These are phyloP conservation scores for Suhomyces sp. DNA, from an alignment of 805 yeast species.

Conservation along the genomic window DNA sequence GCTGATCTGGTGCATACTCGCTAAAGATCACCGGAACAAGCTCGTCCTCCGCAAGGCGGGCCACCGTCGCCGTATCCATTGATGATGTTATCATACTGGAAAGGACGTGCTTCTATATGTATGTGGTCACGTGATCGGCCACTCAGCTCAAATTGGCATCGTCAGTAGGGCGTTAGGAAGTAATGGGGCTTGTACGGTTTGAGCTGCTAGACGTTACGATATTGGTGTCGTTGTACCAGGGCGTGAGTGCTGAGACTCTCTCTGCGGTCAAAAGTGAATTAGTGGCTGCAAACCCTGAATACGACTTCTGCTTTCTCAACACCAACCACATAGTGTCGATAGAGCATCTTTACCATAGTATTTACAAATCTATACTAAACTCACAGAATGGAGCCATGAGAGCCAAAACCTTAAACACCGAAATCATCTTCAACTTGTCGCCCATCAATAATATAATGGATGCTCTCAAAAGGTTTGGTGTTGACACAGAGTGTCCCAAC, in stretches of 20 bases:
- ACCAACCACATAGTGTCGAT: slow-evolving; percentile 54
- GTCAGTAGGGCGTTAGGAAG: not conserved
- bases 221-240: slow-evolving; percentile 42
- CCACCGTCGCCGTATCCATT: not conserved
- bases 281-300: slow-evolving; percentile 43
- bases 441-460: slow-evolving; percentile 72
- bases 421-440: slow-evolving; percentile 63
- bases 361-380: slow-evolving; percentile 61
- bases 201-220: slow-evolving; percentile 26
- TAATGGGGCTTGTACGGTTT: slow-evolving; percentile 43
- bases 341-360: slow-evolving; percentile 61
- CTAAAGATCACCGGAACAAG: not conserved
- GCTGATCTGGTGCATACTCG: not conserved
- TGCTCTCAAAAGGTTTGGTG: slow-evolving; percentile 68
- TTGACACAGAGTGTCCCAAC: slow-evolving; percentile 46
- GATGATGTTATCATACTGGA: not conserved
- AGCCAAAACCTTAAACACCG: slow-evolving; percentile 69
- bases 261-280: slow-evolving; percentile 43
- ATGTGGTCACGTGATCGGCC: not conserved
- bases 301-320: slow-evolving; percentile 66
- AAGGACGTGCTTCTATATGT: too few species aligned
- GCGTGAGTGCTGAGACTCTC: slow-evolving; percentile 40
- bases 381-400: slow-evolving; percentile 45
- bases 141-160: not conserved
- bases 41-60: not conserved